Percentiles rank a stretch among this genome's conserved stretches.
Conservation (phyloP, 148 eudicot species). For the Silene latifolia region DNA sequence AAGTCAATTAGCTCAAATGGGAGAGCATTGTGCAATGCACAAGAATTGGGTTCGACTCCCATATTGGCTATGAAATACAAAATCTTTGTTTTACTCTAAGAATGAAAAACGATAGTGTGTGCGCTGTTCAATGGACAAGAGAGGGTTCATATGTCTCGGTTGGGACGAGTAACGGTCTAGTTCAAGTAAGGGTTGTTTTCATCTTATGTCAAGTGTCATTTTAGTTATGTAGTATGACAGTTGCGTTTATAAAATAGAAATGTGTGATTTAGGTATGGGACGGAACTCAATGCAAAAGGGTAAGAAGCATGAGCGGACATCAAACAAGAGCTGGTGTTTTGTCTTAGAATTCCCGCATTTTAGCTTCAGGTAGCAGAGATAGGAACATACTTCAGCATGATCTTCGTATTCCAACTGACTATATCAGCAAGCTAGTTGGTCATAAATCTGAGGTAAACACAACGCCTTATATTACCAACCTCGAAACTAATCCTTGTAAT, state of each 20-base stretch:
- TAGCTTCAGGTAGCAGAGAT: constrained; percentile 96
- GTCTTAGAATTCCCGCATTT: constrained; percentile 89
- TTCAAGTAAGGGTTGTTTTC: too few relatives aligned
- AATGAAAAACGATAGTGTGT: constrained; percentile 70
- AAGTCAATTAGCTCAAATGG: too few relatives aligned
- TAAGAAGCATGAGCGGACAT: constrained; percentile 82
- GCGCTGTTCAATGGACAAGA: constrained; percentile 94
- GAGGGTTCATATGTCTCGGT: constrained; percentile 94
- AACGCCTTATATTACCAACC: neutral
- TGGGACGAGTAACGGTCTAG: constrained; percentile 85
- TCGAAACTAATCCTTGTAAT: too few relatives aligned
- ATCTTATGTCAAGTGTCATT: too few relatives aligned
- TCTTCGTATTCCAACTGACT: constrained; percentile 83
- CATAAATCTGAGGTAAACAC: constrained; percentile 87
- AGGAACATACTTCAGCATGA: constrained; percentile 94
- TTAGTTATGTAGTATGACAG: too few relatives aligned
- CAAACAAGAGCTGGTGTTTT: constrained; percentile 95
- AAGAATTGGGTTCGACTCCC: too few relatives aligned
- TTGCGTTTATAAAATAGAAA: neutral
- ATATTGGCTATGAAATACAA: too few relatives aligned
- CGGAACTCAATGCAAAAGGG: constrained; percentile 81
- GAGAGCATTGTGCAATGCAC: too few relatives aligned
- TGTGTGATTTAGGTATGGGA: constrained; percentile 96
- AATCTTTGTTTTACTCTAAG: too few relatives aligned
- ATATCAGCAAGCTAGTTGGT: constrained; percentile 80